A percentile compares a stretch with the other conserved stretches of the same genome.
Conservation (phyloP, 169 alveolate genomes). For the Plasmodium gonderi region DNA sequence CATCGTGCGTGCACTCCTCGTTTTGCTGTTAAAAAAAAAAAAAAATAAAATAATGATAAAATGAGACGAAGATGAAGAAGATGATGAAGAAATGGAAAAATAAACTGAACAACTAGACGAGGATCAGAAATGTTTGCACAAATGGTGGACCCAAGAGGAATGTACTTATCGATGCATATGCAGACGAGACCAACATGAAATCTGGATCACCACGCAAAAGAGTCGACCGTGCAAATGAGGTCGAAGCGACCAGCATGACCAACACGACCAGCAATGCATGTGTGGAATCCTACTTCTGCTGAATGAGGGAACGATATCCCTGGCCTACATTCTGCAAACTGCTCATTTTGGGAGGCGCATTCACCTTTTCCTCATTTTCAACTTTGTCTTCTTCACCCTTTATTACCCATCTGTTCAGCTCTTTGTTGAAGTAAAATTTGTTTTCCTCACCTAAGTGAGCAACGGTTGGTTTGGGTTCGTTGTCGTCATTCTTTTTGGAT, state of each 20-base stretch:
- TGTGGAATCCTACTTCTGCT: conserved; percentile 51
- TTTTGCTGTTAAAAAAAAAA: conserved; percentile 48
- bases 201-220: too few species aligned
- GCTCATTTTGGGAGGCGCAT: conserved; percentile 71
- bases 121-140: too few species aligned
- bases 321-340: conserved; percentile 18
- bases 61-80: neutral
- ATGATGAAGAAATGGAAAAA: neutral
- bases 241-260: too few species aligned
- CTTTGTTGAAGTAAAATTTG: conserved; percentile 88
- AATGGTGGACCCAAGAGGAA: too few species aligned
- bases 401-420: conserved; percentile 89
- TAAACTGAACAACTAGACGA: neutral
- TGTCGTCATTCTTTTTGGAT: conserved; percentile 58
- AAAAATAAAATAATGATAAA: neutral
- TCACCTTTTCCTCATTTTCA: conserved; percentile 33
- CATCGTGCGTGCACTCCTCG: conserved; percentile 77
- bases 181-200: too few species aligned
- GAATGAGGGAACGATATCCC: conserved; percentile 54
- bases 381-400: conserved; percentile 88
- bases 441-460: conserved; percentile 89
- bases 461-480: conserved; percentile 40
- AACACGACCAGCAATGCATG: too few species aligned
- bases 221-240: too few species aligned
- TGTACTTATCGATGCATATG: too few species aligned